A percentile compares a stretch with the other conserved stretches of the same genome.
Evolutionary conservation across 1,284 basidiomycete species (phyloP).

Genomic region (Cystobasidium sp.): DNA sequence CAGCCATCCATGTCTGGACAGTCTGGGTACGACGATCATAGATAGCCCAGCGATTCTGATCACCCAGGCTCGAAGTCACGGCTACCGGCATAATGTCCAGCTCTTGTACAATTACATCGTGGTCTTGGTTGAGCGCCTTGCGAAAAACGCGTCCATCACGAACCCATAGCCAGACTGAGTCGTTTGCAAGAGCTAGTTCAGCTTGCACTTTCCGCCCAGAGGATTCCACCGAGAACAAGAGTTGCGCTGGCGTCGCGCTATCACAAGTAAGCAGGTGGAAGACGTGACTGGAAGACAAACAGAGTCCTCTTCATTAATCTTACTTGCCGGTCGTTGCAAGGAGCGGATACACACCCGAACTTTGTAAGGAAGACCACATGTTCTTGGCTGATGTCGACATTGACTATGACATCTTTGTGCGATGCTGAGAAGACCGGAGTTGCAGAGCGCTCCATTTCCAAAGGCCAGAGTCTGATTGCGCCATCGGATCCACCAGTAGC

Average conservation of each 20-base stretch:
- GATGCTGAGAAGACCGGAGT: neutral
- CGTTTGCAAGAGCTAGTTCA: neutral
- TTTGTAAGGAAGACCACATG: conserved; percentile 10
- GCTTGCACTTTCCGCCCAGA: neutral
- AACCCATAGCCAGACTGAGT: neutral
- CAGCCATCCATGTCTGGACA: neutral
- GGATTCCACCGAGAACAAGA: neutral
- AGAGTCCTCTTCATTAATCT: neutral
- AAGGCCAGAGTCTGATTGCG: conserved; percentile 30
- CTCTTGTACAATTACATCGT: neutral
- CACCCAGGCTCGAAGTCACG: neutral
- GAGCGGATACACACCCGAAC: neutral
- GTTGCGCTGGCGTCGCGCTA: neutral
- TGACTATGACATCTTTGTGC: neutral
- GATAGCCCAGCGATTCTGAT: neutral
- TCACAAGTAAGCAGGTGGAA: neutral
- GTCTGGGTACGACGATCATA: conserved; percentile 15
- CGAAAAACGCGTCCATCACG: conserved; percentile 3
- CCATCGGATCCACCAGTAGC: conserved; percentile 36
- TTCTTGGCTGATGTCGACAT: neutral
- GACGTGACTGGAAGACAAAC: neutral
- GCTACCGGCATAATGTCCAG: neutral
- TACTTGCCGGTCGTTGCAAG: neutral
- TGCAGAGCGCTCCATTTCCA: neutral
- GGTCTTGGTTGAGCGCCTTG: neutral